Conservation (phyloP, 371 early-diverging fungal genomes). For the Enterospora canceri region DNA sequence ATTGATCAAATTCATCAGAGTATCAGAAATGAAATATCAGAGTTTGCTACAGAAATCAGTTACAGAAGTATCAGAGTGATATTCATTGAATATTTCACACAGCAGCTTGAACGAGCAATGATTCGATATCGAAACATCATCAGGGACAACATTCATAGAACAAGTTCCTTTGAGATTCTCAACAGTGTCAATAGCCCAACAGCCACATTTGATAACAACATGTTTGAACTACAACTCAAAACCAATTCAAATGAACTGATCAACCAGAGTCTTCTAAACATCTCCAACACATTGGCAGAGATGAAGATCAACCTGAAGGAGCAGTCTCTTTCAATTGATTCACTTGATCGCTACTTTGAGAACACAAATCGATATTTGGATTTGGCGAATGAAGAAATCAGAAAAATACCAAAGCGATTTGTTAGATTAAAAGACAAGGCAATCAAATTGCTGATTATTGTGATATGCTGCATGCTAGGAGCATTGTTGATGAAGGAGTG, state of each 20-base stretch:
- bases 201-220: not conserved
- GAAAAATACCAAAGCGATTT: conserved; percentile 19
- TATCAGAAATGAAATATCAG: not conserved
- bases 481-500: no score
- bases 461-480: no score
- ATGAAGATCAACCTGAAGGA: conserved; percentile 42
- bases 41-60: not conserved
- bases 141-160: not conserved
- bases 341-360: conserved; percentile 42
- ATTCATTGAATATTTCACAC: not conserved
- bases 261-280: conserved; percentile 29
- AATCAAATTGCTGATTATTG: conserved; percentile 22
- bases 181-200: not conserved
- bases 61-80: not conserved
- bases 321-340: conserved; percentile 38
- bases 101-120: not conserved
- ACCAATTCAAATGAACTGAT: conserved; percentile 23
- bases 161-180: not conserved
- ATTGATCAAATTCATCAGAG: not conserved
- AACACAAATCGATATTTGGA: conserved; percentile 35
- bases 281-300: conserved; percentile 45
- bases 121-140: not conserved
- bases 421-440: conserved; percentile 35
- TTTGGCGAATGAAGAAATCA: conserved; percentile 36
- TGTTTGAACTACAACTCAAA: not conserved